Conservation (phyloP, 257 asterid genomes). For the Sherardia arvensis region DNA sequence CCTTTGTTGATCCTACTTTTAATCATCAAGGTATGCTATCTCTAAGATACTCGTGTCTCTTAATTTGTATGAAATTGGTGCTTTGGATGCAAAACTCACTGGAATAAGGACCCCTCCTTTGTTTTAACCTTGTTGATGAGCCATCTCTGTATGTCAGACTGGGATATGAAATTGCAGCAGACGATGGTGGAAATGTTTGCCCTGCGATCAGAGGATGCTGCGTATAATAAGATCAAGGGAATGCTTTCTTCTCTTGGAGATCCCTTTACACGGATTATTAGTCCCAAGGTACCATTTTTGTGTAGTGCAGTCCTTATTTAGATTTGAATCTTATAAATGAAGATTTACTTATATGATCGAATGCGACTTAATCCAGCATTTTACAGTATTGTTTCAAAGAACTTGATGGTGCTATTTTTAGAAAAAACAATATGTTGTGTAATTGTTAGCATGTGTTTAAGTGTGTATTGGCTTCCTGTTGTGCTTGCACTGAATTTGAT, state of each 20-base stretch:
- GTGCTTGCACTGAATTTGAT: not conserved
- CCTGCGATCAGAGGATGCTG: constrained; percentile 87
- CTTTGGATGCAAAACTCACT: not conserved
- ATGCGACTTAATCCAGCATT: not conserved
- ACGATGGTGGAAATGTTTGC: constrained; percentile 93
- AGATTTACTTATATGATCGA: not conserved
- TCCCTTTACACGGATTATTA: constrained; percentile 82
- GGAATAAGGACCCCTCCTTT: not conserved
- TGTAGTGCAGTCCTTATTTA: not conserved
- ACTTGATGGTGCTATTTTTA: too few relatives aligned
- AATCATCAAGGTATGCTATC: constrained; percentile 70
- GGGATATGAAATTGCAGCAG: constrained; percentile 89
- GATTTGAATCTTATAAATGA: not conserved
- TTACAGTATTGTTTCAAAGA: not conserved
- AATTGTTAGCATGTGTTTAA: not conserved
- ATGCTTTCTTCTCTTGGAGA: constrained; percentile 96
- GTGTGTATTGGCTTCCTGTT: not conserved
- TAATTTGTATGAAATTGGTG: not conserved
- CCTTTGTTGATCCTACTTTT: constrained; percentile 92
- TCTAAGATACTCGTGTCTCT: not conserved
- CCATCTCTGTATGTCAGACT: constrained; percentile 38
- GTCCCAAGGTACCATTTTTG: constrained; percentile 61
- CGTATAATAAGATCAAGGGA: constrained; percentile 77
- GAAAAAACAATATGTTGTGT: not conserved
- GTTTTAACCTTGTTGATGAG: not conserved